A percentile compares a stretch with the other conserved stretches of the same genome.
These are phyloP conservation scores for Durio zibethinus DNA, from an alignment of 345 rosid genomes.

Conservation along the genomic window DNA sequence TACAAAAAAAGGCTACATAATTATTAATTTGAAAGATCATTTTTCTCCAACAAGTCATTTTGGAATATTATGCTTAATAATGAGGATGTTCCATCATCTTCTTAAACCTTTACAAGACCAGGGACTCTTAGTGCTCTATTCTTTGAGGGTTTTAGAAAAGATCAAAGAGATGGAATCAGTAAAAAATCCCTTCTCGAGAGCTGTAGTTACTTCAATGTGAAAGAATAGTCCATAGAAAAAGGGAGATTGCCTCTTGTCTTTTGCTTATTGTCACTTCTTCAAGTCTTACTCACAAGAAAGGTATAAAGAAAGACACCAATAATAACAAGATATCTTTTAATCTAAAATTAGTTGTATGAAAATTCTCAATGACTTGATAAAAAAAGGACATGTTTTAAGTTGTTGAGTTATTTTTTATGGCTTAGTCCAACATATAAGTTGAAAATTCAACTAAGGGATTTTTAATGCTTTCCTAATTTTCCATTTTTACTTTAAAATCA, in stretches of 20 bases:
- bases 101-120: constrained; percentile 71
- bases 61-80: not conserved
- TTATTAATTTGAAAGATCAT: no score
- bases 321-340: not conserved
- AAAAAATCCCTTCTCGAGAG: constrained; percentile 54
- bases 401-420: not conserved
- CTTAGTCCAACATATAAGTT: not conserved
- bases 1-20: no score
- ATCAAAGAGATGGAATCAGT: constrained; percentile 27
- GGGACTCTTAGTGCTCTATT: constrained; percentile 68
- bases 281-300: constrained; percentile 67
- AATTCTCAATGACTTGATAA: not conserved
- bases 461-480: not conserved
- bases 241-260: constrained; percentile 58
- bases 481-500: constrained; percentile 7
- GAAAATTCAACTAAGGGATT: not conserved
- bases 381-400: not conserved
- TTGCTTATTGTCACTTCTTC: constrained; percentile 62
- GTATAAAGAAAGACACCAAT: constrained; percentile 18
- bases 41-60: not conserved
- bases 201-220: constrained; percentile 60
- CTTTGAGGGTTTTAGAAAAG: constrained; percentile 42
- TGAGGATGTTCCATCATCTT: constrained; percentile 60
- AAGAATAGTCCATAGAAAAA: constrained; percentile 70
- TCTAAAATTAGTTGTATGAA: not conserved